Conservation (phyloP, 2,329 filamentous ascomycete genomes). For the Pezicula rhizophila region DNA sequence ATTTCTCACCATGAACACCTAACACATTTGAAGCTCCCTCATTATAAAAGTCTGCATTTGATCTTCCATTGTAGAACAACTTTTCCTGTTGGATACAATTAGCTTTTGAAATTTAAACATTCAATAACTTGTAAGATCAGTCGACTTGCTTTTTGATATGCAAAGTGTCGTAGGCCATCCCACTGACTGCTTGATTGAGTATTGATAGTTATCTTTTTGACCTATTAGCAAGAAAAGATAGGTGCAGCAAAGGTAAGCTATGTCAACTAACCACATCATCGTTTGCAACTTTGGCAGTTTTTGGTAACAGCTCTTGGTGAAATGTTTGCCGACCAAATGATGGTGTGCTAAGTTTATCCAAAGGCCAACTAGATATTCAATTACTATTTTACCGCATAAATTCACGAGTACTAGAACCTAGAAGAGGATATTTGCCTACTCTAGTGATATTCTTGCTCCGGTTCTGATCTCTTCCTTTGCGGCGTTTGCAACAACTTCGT, state of each 20-base stretch:
- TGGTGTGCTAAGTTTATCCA: not conserved
- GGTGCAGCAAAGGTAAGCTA: not conserved
- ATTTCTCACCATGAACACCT: not conserved
- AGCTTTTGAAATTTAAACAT: no score
- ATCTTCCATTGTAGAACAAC: slow-evolving; percentile 22
- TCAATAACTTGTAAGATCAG: no score
- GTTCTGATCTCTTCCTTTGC: not conserved
- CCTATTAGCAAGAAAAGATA: not conserved
- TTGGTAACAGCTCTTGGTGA: not conserved
- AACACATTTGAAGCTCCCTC: not conserved
- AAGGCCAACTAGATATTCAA: not conserved
- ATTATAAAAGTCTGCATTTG: slow-evolving; percentile 5
- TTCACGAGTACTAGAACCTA: no score
- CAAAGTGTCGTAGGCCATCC: slow-evolving; percentile 33
- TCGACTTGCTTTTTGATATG: slow-evolving; percentile 14
- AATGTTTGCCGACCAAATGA: not conserved
- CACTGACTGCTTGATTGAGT: slow-evolving; percentile 36
- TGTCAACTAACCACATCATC: not conserved
- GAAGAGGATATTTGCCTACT: not conserved
- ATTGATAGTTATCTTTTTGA: slow-evolving; percentile 24
- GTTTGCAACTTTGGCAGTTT: not conserved
- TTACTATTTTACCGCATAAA: no score
- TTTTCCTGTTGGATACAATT: slow-evolving; percentile 1
- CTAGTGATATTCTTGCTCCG: not conserved
- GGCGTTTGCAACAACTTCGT: not conserved